Evolutionary conservation across 192 early-diverging fungal species (phyloP).

Genomic region (Coemansia sp.): DNA sequence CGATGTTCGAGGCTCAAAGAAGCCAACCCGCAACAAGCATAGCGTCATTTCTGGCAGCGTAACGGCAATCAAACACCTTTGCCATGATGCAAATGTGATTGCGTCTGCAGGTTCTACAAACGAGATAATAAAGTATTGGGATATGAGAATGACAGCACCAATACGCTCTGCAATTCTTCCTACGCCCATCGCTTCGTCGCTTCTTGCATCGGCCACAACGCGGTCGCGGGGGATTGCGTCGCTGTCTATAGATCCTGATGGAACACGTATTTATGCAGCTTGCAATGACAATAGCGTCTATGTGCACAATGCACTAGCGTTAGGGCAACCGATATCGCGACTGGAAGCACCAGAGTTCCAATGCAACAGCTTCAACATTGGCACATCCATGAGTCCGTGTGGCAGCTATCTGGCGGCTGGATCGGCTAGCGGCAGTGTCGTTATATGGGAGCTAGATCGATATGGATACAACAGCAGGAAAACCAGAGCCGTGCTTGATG

Average conservation of each 20-base stretch:
- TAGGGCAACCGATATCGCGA: slow-evolving; percentile 52
- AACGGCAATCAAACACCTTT: slow-evolving; percentile 28
- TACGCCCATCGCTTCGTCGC: slow-evolving; percentile 38
- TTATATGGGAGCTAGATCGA: slow-evolving; percentile 71
- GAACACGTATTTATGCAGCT: slow-evolving; percentile 67
- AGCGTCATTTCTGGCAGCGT: slow-evolving; percentile 22
- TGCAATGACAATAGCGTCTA: slow-evolving; percentile 71
- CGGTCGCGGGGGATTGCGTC: slow-evolving; percentile 62
- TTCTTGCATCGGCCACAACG: slow-evolving; percentile 31
- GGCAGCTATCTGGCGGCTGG: slow-evolving; percentile 71
- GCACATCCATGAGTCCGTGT: slow-evolving; percentile 70
- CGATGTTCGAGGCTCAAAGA: slow-evolving; percentile 7
- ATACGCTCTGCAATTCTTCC: slow-evolving; percentile 49
- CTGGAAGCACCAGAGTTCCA: slow-evolving; percentile 62
- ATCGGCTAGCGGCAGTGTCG: slow-evolving; percentile 63
- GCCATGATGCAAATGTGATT: slow-evolving; percentile 25
- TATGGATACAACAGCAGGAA: slow-evolving; percentile 20
- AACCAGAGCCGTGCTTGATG: slow-evolving; percentile 57
- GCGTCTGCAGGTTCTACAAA: slow-evolving; percentile 48
- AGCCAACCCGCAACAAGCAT: slow-evolving; percentile 19
- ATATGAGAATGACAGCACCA: slow-evolving; percentile 61
- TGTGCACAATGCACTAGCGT: slow-evolving; percentile 63
- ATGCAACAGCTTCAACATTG: slow-evolving; percentile 69
- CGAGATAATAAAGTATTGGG: slow-evolving; percentile 77
- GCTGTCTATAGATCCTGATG: slow-evolving; percentile 63